Evolutionary conservation across 176 grass and related monocot genomes (phyloP), one percentile per base, ranked within the genome.

Genomic region (Tillandsia fasciculata): DNA sequence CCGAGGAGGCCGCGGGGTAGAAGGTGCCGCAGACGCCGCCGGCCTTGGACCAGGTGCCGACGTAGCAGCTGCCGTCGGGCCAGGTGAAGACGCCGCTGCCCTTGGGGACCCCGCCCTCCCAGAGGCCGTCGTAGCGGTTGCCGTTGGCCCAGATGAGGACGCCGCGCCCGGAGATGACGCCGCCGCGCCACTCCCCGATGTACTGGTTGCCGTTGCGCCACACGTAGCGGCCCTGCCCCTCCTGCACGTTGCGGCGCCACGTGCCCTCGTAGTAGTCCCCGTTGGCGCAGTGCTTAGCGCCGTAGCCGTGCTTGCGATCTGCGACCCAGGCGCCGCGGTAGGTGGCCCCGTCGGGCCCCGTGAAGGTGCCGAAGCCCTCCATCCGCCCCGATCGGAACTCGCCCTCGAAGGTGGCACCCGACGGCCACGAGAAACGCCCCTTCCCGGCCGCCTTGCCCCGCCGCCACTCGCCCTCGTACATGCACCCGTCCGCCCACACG

Each of bases 121-220:
- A 97, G 28, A 90, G 65, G 0, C 93, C 93, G 63, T 92, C 89
- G 74, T 90, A 97, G n/a, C 89, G 86, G 72, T 91, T 97, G 9
- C 94, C 94, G 64, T 90, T 92, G 76, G 82, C 79, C 94, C 89
- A 97, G 70, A 97, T 90, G 27, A 92, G 82, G 51, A 90, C 86
- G 24, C 94, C 94, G 9, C 95, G 82, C 11, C 95, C 95, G 15
- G 82, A 99, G 70, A 99, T 87, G 53, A 99, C 90, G 24, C 95
- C 95, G 67, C 65, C 72, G 51, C 85, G 90, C 95, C 95, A 99
- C 77, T 99, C 95, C 2, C 95, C 95, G 24, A 90, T 78, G 51
- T 99, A 99, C 77, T 99, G 90, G 79, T 99, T 99, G 11, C 95
- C 90, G 26, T 81, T 90, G 26, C 79, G 82, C 95, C 95, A 99